These are phyloP conservation scores for Arthrobotrys iridis DNA, from an alignment of 2,329 filamentous ascomycete species.

Conservation along the genomic window DNA sequence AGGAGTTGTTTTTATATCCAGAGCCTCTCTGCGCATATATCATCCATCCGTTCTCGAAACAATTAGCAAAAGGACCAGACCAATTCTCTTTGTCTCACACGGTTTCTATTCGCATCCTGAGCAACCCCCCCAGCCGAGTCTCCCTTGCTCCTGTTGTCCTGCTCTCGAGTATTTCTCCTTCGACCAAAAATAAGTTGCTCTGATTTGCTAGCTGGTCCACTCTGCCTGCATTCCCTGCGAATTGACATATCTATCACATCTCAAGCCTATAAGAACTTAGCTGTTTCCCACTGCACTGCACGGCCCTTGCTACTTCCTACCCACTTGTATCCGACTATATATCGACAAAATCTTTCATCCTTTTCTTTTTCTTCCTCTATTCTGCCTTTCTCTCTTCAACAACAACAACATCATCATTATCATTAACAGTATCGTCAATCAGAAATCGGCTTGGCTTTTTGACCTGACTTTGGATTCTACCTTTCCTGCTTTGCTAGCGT, in stretches of 20 bases:
- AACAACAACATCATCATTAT: not conserved
- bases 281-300: slow-evolving; percentile 26
- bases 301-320: slow-evolving; percentile 31
- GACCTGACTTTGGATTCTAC: too few relatives aligned
- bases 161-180: slow-evolving; percentile 24
- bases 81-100: slow-evolving; percentile 54
- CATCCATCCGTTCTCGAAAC: slow-evolving; percentile 41
- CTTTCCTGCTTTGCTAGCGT: slow-evolving; percentile 22
- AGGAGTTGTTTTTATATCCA: slow-evolving; percentile 37
- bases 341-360: not conserved
- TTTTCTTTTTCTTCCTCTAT: not conserved
- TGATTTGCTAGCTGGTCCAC: slow-evolving; percentile 41
- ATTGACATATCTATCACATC: slow-evolving; percentile 41
- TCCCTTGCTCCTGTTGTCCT: slow-evolving; percentile 53
- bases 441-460: too few relatives aligned
- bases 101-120: slow-evolving; percentile 53
- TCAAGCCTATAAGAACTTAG: slow-evolving; percentile 51
- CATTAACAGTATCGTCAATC: not conserved
- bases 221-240: slow-evolving; percentile 46
- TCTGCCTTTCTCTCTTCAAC: not conserved
- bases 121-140: slow-evolving; percentile 45
- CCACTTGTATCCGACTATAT: slow-evolving; percentile 14
- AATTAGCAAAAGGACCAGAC: slow-evolving; percentile 34
- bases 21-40: slow-evolving; percentile 37
- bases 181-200: slow-evolving; percentile 42